Percentiles rank a stretch among this genome's conserved stretches.
Conservation (phyloP, 2,329 filamentous ascomycete species). For the Epichloe sp. region DNA sequence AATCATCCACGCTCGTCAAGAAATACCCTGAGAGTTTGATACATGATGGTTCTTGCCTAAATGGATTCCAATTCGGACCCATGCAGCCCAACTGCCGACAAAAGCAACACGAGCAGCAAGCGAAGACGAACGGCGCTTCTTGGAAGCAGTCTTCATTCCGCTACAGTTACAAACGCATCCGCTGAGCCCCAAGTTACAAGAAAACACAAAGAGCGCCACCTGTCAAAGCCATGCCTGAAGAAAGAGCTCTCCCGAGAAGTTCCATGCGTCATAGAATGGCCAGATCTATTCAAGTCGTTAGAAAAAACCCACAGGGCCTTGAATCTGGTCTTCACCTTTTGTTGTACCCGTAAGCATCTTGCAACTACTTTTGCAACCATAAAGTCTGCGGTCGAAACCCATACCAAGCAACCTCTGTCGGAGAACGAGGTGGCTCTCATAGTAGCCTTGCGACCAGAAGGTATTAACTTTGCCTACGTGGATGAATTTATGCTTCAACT, state of each 20-base stretch:
- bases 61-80: background rate
- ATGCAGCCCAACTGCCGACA: background rate
- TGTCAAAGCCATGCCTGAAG: background rate
- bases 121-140: background rate
- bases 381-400: slow-evolving; percentile 68
- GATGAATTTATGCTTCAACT: slow-evolving; percentile 74
- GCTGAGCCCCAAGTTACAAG: background rate
- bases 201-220: background rate
- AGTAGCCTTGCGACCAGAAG: slow-evolving; percentile 60
- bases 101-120: background rate
- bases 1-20: too few species aligned
- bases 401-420: slow-evolving; percentile 57
- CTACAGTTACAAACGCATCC: background rate
- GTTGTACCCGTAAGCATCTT: slow-evolving; percentile 81
- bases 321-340: slow-evolving; percentile 91
- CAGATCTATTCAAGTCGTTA: slow-evolving; percentile 57
- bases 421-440: slow-evolving; percentile 75
- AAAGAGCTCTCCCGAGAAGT: background rate
- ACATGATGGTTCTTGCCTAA: background rate
- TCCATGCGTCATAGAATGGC: slow-evolving; percentile 44
- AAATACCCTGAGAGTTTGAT: background rate
- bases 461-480: slow-evolving; percentile 75
- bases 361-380: slow-evolving; percentile 87
- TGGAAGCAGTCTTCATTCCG: background rate
- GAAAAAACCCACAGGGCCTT: slow-evolving; percentile 70